A percentile compares a stretch with the other conserved stretches of the same genome.
Evolutionary conservation across 805 yeast species (phyloP).

Genomic region (Maudiozyma barnettii): DNA sequence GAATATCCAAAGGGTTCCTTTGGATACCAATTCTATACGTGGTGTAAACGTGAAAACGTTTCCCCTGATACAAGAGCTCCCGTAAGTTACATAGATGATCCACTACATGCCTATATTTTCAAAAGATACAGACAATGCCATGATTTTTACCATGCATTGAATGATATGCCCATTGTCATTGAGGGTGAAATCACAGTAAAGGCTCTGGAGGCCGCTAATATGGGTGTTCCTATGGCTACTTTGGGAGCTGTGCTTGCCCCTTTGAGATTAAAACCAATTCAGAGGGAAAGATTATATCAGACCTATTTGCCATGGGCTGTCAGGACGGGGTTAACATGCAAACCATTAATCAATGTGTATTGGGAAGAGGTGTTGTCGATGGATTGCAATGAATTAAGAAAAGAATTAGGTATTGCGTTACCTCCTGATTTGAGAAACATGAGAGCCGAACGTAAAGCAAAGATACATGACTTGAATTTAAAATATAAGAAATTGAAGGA

Average conservation of each 20-base stretch:
- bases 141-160: constrained; percentile 89
- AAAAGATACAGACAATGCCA: constrained; percentile 94
- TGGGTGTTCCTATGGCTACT: constrained; percentile 93
- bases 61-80: constrained; percentile 90
- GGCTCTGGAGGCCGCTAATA: constrained; percentile 82
- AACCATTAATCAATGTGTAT: constrained; percentile 75
- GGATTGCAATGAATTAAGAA: constrained; percentile 64
- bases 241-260: constrained; percentile 89
- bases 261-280: constrained; percentile 53
- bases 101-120: constrained; percentile 84
- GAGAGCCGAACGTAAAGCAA: constrained; percentile 32
- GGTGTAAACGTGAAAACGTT: constrained; percentile 82
- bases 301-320: constrained; percentile 87
- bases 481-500: constrained; percentile 14
- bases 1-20: constrained; percentile 57
- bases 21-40: constrained; percentile 68
- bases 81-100: constrained; percentile 80
- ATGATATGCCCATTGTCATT: constrained; percentile 79
- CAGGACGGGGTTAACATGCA: constrained; percentile 57
- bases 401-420: constrained; percentile 58
- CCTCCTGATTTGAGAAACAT: constrained; percentile 74
- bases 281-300: constrained; percentile 52
- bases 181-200: constrained; percentile 97
- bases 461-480: constrained; percentile 18
- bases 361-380: constrained; percentile 79